Base-by-base conservation (phyloP, 2,329 filamentous ascomycete genomes). In the Colletotrichum viniferum region DNA sequence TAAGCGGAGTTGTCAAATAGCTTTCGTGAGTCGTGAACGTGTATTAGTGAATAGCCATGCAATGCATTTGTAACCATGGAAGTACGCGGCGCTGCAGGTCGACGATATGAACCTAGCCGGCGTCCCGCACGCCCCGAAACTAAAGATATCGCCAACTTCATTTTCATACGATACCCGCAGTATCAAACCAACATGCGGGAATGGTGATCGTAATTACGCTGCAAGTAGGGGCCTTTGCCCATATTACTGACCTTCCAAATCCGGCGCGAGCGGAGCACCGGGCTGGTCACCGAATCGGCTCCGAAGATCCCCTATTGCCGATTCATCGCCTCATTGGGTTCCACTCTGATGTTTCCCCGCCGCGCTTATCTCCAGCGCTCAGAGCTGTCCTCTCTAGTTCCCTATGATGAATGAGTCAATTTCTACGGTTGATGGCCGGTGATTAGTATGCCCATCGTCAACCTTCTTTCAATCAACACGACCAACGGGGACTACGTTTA, bases 251-350 rank as follows among this genome's bases (percentile, higher is more conserved):
- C 43, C 43, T 52, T 52, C 43, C 43, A 52, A 7, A 21, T 52
- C 43, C n/a, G 43, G 12, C n/a, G 43, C 43, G n/a, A 6, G n/a
- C 43, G 43, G 5, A 52, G 43, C 43, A 4, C 26, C 2, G 13
- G 56, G 26, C 13, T 32, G 5, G 32, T 71, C n/a, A 71, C 73
- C 69, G 69, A 75, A 64, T 73, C 69, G 69, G 73, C 43, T 56
- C 73, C 69, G 73, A 75, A 18, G 4, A 9, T 43, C 52, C 13
- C 48, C 32, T 13, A 14, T 65, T 66, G 62, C 69, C 18, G 69
- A 58, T 36, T 62, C 55, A 58, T 67, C 32, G 62, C 73, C 56
- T 68, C 65, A 63, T 72, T 16, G 21, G 36, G 62, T 32, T 28
- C 62, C 73, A 73, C 69, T 63, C 43, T 48, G 14, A 5, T 18